phyloP scores from a whole-genome alignment of 2,329 filamentous ascomycete species.

The Talaromyces sp. region DNA sequence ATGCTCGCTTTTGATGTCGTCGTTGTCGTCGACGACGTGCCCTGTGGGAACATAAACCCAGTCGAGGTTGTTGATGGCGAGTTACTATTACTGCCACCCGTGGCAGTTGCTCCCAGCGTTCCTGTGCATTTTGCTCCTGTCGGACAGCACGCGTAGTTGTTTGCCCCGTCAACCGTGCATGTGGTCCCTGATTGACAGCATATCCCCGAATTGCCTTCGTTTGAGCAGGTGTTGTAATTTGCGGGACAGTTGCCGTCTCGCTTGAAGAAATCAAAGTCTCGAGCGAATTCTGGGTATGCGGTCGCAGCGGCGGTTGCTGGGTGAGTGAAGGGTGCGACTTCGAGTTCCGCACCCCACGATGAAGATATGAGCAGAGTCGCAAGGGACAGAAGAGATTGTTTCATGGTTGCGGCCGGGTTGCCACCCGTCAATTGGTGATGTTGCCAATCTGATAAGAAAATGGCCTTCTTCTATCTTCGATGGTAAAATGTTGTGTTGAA shows the following conservation, averaged over 20 bases:
- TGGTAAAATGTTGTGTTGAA: neutral
- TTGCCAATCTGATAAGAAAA: neutral
- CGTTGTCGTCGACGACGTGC: slow-evolving; percentile 28
- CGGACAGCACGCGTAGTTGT: slow-evolving; percentile 62
- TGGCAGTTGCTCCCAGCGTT: slow-evolving; percentile 40
- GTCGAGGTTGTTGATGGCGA: slow-evolving; percentile 23
- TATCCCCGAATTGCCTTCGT: slow-evolving; percentile 51
- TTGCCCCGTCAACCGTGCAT: slow-evolving; percentile 55
- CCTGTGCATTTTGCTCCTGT: slow-evolving; percentile 57
- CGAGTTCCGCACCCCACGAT: slow-evolving; percentile 30
- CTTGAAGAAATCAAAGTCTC: slow-evolving; percentile 31
- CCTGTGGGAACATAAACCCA: slow-evolving; percentile 37
- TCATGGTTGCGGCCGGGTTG: slow-evolving; percentile 29
- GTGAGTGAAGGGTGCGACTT: slow-evolving; percentile 30
- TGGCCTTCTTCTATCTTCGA: neutral
- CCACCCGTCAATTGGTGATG: slow-evolving; percentile 1
- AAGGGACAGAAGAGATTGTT: slow-evolving; percentile 30
- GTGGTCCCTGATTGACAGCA: slow-evolving; percentile 55
- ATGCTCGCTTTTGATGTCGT: slow-evolving; percentile 41
- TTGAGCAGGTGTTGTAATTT: slow-evolving; percentile 52
- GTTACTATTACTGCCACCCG: slow-evolving; percentile 2
- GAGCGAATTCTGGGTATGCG: slow-evolving; percentile 26
- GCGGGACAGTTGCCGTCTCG: slow-evolving; percentile 46
- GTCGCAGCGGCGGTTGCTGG: slow-evolving; percentile 23
- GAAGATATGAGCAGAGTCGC: slow-evolving; percentile 31